Evolutionary conservation across 2,329 filamentous ascomycete genomes (phyloP).

Genomic region (Apiospora hydei): DNA sequence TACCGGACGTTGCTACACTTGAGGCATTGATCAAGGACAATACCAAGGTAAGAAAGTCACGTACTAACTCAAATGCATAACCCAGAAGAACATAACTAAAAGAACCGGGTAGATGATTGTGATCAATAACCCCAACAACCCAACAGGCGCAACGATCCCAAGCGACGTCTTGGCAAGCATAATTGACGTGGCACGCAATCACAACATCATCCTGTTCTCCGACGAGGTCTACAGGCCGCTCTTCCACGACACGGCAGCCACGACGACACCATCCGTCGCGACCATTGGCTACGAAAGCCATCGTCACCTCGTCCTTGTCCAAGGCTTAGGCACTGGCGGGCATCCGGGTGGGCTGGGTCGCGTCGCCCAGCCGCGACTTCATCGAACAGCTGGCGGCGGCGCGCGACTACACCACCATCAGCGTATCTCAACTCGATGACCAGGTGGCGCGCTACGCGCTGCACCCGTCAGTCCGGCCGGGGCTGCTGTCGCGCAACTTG

Average conservation of each 20-base stretch:
- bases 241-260: slow-evolving; percentile 69
- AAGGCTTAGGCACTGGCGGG: slow-evolving; percentile 87
- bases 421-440: slow-evolving; percentile 84
- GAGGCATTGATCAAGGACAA: slow-evolving; percentile 69
- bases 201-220: slow-evolving; percentile 71
- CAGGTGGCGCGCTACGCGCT: slow-evolving; percentile 79
- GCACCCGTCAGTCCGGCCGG: slow-evolving; percentile 50
- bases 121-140: slow-evolving; percentile 81
- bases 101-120: slow-evolving; percentile 53
- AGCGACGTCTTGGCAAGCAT: slow-evolving; percentile 66
- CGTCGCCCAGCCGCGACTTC: slow-evolving; percentile 67
- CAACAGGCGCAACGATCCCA: slow-evolving; percentile 75
- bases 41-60: slow-evolving; percentile 69
- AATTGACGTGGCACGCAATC: slow-evolving; percentile 67
- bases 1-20: slow-evolving; percentile 72
- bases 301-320: slow-evolving; percentile 82
- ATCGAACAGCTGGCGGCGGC: slow-evolving; percentile 69
- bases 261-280: slow-evolving; percentile 67
- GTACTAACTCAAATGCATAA: slow-evolving; percentile 14
- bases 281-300: slow-evolving; percentile 75
- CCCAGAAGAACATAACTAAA: neutral
- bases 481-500: slow-evolving; percentile 65
- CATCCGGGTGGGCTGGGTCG: slow-evolving; percentile 84
- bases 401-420: slow-evolving; percentile 86
- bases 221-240: slow-evolving; percentile 88